Evolutionary conservation across 352 stramenopile species (phyloP).

Genomic region (Globisporangium parvum): DNA sequence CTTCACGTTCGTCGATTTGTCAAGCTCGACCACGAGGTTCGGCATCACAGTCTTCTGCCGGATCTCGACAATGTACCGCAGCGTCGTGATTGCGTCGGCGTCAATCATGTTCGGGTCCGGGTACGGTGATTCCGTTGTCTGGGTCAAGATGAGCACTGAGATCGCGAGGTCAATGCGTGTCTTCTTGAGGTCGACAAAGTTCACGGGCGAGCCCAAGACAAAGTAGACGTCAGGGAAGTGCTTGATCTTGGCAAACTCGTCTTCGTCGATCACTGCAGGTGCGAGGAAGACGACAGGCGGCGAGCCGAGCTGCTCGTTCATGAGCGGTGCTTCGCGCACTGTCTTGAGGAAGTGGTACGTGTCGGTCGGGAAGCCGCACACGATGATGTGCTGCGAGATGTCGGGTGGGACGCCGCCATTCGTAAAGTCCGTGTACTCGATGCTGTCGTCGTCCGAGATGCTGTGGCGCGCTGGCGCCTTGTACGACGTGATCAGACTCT

Average conservation of each 20-base stretch:
- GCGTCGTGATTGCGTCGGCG: slow-evolving; percentile 72
- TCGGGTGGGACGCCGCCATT: slow-evolving; percentile 28
- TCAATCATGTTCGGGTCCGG: slow-evolving; percentile 80
- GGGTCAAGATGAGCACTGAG: slow-evolving; percentile 62
- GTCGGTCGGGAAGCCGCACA: slow-evolving; percentile 60
- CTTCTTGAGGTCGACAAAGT: slow-evolving; percentile 64
- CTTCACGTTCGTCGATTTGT: slow-evolving; percentile 71
- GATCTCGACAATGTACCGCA: slow-evolving; percentile 81
- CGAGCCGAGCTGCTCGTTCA: slow-evolving; percentile 29
- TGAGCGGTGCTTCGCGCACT: slow-evolving; percentile 46
- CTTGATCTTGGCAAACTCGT: slow-evolving; percentile 45
- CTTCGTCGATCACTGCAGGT: slow-evolving; percentile 37
- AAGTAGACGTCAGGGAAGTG: slow-evolving; percentile 61
- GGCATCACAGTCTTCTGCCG: slow-evolving; percentile 55
- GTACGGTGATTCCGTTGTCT: slow-evolving; percentile 40
- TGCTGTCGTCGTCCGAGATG: slow-evolving; percentile 12
- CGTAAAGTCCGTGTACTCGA: slow-evolving; percentile 54
- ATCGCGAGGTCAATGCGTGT: slow-evolving; percentile 52
- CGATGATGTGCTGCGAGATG: slow-evolving; percentile 54
- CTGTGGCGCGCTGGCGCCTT: slow-evolving; percentile 22
- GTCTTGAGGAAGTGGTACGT: slow-evolving; percentile 68
- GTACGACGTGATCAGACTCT: slow-evolving; percentile 56
- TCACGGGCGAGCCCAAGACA: slow-evolving; percentile 62
- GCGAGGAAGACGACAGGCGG: slow-evolving; percentile 57
- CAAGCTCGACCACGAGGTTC: slow-evolving; percentile 70